phyloP scores from a whole-genome alignment of 805 yeast genomes.

The Jamesozyma piceae region DNA sequence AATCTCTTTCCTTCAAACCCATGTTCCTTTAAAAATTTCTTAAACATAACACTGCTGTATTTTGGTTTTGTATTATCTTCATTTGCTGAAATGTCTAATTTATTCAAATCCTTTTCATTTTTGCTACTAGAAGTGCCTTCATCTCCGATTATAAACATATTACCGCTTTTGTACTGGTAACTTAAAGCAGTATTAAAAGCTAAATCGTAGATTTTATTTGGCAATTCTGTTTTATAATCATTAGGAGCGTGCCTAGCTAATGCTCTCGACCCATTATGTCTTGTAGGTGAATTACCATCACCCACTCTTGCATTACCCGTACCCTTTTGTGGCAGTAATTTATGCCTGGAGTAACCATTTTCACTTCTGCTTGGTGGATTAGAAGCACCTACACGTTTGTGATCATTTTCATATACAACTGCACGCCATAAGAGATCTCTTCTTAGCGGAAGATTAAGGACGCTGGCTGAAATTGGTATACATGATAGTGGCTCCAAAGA shows the following conservation, averaged over 20 bases:
- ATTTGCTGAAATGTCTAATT: slow-evolving; percentile 11
- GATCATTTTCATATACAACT: slow-evolving; percentile 84
- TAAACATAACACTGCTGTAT: slow-evolving; percentile 23
- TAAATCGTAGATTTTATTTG: slow-evolving; percentile 56
- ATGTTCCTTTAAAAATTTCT: slow-evolving; percentile 42
- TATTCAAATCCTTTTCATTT: slow-evolving; percentile 17
- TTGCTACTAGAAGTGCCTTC: slow-evolving; percentile 20
- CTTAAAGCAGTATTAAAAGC: slow-evolving; percentile 81
- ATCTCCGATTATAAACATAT: slow-evolving; percentile 59
- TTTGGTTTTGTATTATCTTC: background rate
- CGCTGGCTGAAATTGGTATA: slow-evolving; percentile 64
- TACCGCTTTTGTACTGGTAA: slow-evolving; percentile 68
- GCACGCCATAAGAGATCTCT: slow-evolving; percentile 93
- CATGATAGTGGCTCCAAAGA: slow-evolving; percentile 75
- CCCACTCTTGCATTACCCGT: slow-evolving; percentile 93
- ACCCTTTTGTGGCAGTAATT: slow-evolving; percentile 85
- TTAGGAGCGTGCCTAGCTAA: slow-evolving; percentile 85
- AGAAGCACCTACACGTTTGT: slow-evolving; percentile 78
- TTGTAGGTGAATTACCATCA: slow-evolving; percentile 88
- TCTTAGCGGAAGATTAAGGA: slow-evolving; percentile 68
- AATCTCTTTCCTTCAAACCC: slow-evolving; percentile 40
- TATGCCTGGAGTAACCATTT: slow-evolving; percentile 74
- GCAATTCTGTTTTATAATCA: slow-evolving; percentile 74
- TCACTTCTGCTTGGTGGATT: slow-evolving; percentile 82
- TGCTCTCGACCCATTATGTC: slow-evolving; percentile 84